Evolutionary conservation across 345 rosid species (phyloP), one percentile per base, ranked within the genome.

Genomic region (Acer yangbiense): DNA sequence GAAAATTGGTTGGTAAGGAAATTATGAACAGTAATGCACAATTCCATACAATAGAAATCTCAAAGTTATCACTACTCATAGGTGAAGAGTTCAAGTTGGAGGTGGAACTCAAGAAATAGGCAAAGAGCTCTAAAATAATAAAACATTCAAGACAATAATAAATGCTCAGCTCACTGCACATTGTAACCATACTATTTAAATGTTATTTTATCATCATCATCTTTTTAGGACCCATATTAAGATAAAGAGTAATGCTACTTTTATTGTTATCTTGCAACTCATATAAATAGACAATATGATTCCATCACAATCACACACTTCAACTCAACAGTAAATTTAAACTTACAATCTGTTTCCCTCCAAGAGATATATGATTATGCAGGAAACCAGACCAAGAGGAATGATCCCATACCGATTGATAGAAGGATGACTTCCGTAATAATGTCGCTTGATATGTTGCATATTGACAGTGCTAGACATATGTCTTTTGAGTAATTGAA

Each of bases 371-470:
- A 23, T 0, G 14, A 44, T 71, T 81, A 87, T 3, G 81, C 17
- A 17, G 79, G 69, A 76, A 92, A 89, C 76, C n/a, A 91, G 97
- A 69, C 97, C 97, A 9, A 57, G 67, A 70, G 94, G 94, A 65
- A 92, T 72, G 68, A 92, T 88, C 41, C 94, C 94, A 14, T 76
- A 87, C 10, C 90, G 91, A 81, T 92, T 89, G 67, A 90, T 87
- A 1, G 91, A 75, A 74, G 94, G 97, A 71, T 90, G 92, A 76
- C 97, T 92, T 62, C 97, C 94, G 29, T 92, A 92, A 76, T 90
- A 92, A 76, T 89, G 92, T 1, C 84, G 83, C 87, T 92, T 92
- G 77, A 92, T 92, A 76, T 90, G 94, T 63, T 77, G 80, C 94
- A 90, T 82, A 82, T 89, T 85, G 58, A 92, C 94, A 0, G 93